Evolutionary conservation across 768 basidiomycete species (phyloP), one percentile per base, ranked within the genome.

Genomic region (Hypsizygus marmoreus): DNA sequence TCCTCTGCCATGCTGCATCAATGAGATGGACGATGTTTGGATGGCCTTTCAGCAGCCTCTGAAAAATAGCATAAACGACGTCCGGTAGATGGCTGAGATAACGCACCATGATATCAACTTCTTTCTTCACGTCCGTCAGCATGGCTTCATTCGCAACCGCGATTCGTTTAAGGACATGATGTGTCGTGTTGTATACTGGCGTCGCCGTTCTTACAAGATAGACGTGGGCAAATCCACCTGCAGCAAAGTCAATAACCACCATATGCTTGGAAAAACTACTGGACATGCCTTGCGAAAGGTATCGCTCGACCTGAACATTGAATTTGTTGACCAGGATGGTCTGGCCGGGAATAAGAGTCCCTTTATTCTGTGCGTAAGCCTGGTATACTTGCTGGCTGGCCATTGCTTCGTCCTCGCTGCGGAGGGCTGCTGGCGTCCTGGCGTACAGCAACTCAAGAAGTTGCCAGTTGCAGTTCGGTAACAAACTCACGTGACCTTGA

Each of bases 141-240:
- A 95, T 91, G 26, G 78, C 71, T 63, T 97, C 91, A 63, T 86
- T 91, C 19, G 90, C 78, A 34, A 97, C 94, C 16, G 91, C 94
- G 50, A 99, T 94, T 36, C 95, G 83, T 68, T 99, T 99, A 53
- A 99, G 81, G 56, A 98, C 97, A 77, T 99, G 97, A 57, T 88
- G 89, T 16, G 88, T 92, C 24, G 91, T 94, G 58, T 88, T 91
- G 65, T 88, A 88, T 34, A 99, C 88, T 3, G 93, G 91, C 25
- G 81, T 75, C 12, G 86, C 77, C 4, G 95, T 94, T 49, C 84
- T 76, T 38, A 97, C 95, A 50, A 99, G 83, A 69, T 99, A 99
- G 30, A 99, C 95, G 71, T 97, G 91, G 6, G 97, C 95, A 66
- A 97, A 99, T 13, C 97, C 97, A 69, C 97, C 94, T 97, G 60